These are phyloP conservation scores for Iris pallida DNA, from an alignment of 116 monocot species.

Conservation along the genomic window DNA sequence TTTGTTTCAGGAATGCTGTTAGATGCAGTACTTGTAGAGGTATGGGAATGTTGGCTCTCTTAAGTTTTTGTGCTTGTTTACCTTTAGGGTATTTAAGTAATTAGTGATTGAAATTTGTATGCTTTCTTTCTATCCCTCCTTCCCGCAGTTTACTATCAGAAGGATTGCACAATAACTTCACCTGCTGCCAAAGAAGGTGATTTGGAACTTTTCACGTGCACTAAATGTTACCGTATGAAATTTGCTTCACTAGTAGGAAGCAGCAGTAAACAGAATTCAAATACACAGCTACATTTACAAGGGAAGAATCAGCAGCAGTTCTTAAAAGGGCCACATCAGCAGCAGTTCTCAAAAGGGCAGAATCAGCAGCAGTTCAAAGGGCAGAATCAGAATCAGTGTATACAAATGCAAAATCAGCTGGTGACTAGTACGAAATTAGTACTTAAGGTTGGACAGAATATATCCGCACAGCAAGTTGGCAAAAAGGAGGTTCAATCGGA, in stretches of 20 bases:
- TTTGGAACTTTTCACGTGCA: slow-evolving; percentile 36
- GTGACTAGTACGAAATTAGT: slow-evolving; percentile 2
- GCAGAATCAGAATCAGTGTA: neutral
- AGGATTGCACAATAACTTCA: slow-evolving; percentile 37
- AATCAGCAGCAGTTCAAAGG: too few relatives aligned
- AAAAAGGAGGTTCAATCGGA: slow-evolving; percentile 12
- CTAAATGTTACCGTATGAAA: slow-evolving; percentile 33
- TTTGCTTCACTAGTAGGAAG: neutral
- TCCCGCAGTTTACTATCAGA: slow-evolving; percentile 64
- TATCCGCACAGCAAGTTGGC: neutral
- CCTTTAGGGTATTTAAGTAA: neutral
- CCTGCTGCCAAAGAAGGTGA: slow-evolving; percentile 10
- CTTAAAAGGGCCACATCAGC: slow-evolving; percentile 9
- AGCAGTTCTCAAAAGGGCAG: neutral
- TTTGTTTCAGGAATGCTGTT: slow-evolving; percentile 47
- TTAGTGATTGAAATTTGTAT: neutral
- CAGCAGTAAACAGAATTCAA: too few relatives aligned
- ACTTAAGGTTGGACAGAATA: slow-evolving; percentile 6
- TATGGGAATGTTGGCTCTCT: slow-evolving; percentile 13
- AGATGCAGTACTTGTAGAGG: slow-evolving; percentile 75
- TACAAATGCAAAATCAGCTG: neutral
- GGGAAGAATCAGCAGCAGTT: neutral
- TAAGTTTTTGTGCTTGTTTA: slow-evolving; percentile 3
- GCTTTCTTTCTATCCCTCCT: neutral
- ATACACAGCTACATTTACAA: neutral